phyloP scores from a whole-genome alignment of 441 rosid species.

The Croton setiger region DNA sequence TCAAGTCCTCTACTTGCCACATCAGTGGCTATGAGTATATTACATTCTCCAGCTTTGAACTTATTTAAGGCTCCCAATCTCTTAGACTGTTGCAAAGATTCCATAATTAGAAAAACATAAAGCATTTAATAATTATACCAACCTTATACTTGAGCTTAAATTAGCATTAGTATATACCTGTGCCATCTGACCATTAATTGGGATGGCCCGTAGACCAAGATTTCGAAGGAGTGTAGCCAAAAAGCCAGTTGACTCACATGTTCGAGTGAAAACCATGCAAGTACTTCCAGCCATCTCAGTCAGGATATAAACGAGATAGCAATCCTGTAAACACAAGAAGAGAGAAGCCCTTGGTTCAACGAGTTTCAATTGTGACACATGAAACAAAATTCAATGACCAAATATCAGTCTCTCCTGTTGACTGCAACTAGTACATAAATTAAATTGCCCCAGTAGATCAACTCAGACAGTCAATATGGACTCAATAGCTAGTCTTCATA shows the following conservation, averaged over 20 bases:
- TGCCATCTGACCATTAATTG: slow-evolving; percentile 95
- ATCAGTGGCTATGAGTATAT: slow-evolving; percentile 88
- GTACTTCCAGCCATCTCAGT: slow-evolving; percentile 71
- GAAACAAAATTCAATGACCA: not conserved
- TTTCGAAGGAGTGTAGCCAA: slow-evolving; percentile 78
- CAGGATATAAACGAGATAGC: slow-evolving; percentile 91
- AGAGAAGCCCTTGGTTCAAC: not conserved
- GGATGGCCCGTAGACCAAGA: slow-evolving; percentile 90
- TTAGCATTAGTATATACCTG: slow-evolving; percentile 45
- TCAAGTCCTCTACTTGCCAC: slow-evolving; percentile 99
- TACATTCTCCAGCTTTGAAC: slow-evolving; percentile 95
- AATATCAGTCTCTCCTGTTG: not conserved
- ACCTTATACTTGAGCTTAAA: not conserved
- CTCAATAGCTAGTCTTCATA: not conserved
- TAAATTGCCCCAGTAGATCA: not conserved
- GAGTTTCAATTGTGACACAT: not conserved
- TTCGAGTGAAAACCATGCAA: slow-evolving; percentile 92
- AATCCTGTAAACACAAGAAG: slow-evolving; percentile 51
- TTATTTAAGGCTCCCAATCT: slow-evolving; percentile 93
- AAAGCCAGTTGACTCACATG: slow-evolving; percentile 82
- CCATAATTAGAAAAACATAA: not conserved
- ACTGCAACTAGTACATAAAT: not conserved
- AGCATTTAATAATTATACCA: not conserved
- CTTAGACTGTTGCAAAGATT: slow-evolving; percentile 54
- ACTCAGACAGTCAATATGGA: not conserved